Evolutionary conservation across 2,329 filamentous ascomycete genomes (phyloP).

Genomic region (Hawksworthiomyces lignivorus): DNA sequence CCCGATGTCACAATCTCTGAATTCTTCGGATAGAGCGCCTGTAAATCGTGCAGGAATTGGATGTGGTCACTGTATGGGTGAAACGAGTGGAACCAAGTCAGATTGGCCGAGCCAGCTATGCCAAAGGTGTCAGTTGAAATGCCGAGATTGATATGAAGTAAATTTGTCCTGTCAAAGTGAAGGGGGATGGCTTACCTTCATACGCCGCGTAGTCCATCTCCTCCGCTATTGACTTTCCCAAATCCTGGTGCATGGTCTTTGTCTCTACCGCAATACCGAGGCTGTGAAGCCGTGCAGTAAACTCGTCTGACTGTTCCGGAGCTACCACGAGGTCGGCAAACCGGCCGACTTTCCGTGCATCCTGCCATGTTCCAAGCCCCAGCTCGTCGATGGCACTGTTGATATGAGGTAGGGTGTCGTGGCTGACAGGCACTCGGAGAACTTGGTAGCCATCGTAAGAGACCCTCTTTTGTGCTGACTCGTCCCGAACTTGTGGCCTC

Average conservation of each 20-base stretch:
- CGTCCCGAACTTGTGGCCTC: too few species aligned
- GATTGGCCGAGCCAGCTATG: constrained; percentile 17
- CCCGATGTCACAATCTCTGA: constrained; percentile 41
- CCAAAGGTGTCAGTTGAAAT: too few species aligned
- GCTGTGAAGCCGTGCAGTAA: constrained; percentile 19
- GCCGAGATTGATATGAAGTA: too few species aligned
- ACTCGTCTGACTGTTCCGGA: constrained; percentile 25
- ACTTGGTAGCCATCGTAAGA: constrained; percentile 37
- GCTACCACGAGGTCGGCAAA: constrained; percentile 35
- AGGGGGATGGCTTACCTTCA: constrained; percentile 18
- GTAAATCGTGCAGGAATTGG: constrained; percentile 38
- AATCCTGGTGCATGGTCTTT: constrained; percentile 30
- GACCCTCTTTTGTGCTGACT: too few species aligned
- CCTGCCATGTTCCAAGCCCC: constrained; percentile 30
- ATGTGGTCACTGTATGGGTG: constrained; percentile 46
- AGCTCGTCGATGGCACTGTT: constrained; percentile 27
- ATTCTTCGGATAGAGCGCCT: constrained; percentile 34
- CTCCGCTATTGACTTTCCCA: constrained; percentile 29
- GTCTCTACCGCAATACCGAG: constrained; percentile 18
- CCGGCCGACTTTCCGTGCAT: constrained; percentile 25
- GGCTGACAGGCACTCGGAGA: constrained; percentile 31
- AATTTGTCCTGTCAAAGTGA: too few species aligned
- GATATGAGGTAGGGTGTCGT: constrained; percentile 23
- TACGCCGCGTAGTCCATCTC: constrained; percentile 26
- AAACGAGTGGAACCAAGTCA: constrained; percentile 46